These are phyloP conservation scores for Tolypocladium capitatum DNA, from an alignment of 2,329 filamentous ascomycete genomes.

Conservation along the genomic window DNA sequence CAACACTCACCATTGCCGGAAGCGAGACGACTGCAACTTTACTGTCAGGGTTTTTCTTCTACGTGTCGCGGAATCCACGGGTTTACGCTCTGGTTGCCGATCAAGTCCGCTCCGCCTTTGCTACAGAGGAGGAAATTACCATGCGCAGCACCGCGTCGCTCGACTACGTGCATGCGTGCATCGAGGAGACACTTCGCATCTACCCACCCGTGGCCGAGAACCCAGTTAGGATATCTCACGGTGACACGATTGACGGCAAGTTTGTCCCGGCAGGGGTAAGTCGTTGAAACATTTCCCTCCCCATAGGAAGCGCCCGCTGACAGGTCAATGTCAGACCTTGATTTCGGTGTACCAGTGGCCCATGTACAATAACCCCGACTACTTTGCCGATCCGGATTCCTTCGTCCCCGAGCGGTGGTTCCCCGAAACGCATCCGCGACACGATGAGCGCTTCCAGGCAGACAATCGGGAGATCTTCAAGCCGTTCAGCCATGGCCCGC, in stretches of 20 bases:
- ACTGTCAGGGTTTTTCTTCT: conserved; percentile 15
- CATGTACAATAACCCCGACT: conserved; percentile 26
- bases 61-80: conserved; percentile 16
- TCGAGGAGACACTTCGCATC: conserved; percentile 29
- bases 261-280: conserved; percentile 22
- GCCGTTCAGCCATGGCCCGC: conserved; percentile 24
- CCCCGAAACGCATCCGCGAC: conserved; percentile 11
- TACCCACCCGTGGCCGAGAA: conserved; percentile 21
- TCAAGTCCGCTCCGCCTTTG: conserved; percentile 23
- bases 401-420: conserved; percentile 36
- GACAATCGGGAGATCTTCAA: conserved; percentile 25
- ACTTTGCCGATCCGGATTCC: conserved; percentile 29
- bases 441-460: conserved; percentile 20
- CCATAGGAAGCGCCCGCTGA: not conserved
- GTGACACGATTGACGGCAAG: conserved; percentile 18
- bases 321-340: conserved; percentile 17
- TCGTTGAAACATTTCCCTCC: not conserved
- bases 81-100: conserved; percentile 16
- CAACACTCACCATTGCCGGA: conserved; percentile 15
- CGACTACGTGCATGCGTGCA: conserved; percentile 24
- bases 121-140: conserved; percentile 22
- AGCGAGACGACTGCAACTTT: conserved; percentile 21
- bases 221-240: conserved; percentile 15
- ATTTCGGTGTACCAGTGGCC: conserved; percentile 31
- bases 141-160: conserved; percentile 15